A percentile compares a stretch with the other conserved stretches of the same genome.
phyloP scores from a whole-genome alignment of 2,329 filamentous ascomycete species.

The Cladobotryum protrusum region DNA sequence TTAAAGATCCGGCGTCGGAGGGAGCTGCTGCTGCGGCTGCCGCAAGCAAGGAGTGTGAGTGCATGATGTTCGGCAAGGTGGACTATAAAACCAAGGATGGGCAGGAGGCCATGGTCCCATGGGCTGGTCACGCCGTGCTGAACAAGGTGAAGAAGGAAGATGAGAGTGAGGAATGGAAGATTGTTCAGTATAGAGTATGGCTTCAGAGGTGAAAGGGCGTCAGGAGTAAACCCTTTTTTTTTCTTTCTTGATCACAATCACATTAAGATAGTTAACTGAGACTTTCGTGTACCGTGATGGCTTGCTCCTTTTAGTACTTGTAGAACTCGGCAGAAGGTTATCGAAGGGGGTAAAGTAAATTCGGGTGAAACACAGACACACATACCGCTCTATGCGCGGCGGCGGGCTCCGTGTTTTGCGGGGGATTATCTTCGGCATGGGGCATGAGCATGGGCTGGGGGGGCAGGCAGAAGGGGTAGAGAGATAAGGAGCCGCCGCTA shows the following conservation, averaged over 20 bases:
- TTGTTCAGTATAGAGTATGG: slow-evolving; percentile 28
- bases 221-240: not conserved
- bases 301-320: too few relatives aligned
- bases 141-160: slow-evolving; percentile 17
- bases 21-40: not conserved
- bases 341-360: too few relatives aligned
- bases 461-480: not conserved
- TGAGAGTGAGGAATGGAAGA: slow-evolving; percentile 26
- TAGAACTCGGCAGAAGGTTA: too few relatives aligned
- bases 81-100: slow-evolving; percentile 23
- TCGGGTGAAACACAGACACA: too few relatives aligned
- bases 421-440: too few relatives aligned
- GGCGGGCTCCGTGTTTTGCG: too few relatives aligned
- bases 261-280: not conserved
- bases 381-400: too few relatives aligned
- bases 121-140: slow-evolving; percentile 27
- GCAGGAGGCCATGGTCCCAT: slow-evolving; percentile 19
- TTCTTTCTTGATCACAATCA: not conserved
- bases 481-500: slow-evolving; percentile 1
- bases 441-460: not conserved
- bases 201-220: slow-evolving; percentile 19
- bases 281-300: too few relatives aligned
- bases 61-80: slow-evolving; percentile 28
- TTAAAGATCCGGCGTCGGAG: slow-evolving; percentile 13
- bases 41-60: slow-evolving; percentile 25